phyloP scores from a whole-genome alignment of 306 rosid species.

The Boehmeria nivea region DNA sequence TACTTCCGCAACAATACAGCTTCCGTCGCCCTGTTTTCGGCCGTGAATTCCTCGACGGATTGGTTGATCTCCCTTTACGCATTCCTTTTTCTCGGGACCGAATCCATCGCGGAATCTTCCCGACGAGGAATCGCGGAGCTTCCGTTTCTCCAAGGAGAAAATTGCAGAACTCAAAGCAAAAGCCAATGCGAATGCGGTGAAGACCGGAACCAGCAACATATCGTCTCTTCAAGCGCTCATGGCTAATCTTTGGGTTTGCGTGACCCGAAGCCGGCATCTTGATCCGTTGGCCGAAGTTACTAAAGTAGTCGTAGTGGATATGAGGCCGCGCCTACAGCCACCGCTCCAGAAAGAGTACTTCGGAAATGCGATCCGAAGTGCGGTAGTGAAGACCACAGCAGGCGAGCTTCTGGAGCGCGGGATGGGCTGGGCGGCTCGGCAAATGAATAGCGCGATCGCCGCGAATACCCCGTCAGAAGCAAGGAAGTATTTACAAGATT shows the following conservation, averaged over 20 bases:
- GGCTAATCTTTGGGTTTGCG: slow-evolving; percentile 22
- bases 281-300: not conserved
- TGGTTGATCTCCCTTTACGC: not conserved
- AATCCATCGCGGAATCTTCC: not conserved
- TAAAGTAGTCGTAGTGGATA: not conserved
- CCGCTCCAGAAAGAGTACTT: slow-evolving; percentile 2
- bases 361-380: slow-evolving; percentile 6
- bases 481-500: too few species aligned
- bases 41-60: slow-evolving; percentile 5
- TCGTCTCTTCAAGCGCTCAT: slow-evolving; percentile 38
- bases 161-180: slow-evolving; percentile 28
- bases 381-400: slow-evolving; percentile 7
- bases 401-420: slow-evolving; percentile 17
- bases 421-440: not conserved
- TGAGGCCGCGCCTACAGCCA: not conserved
- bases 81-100: not conserved
- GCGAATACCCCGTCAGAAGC: not conserved
- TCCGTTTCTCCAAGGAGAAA: slow-evolving; percentile 28
- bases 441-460: not conserved
- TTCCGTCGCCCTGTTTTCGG: not conserved
- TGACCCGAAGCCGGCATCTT: slow-evolving; percentile 1
- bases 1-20: not conserved
- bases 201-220: not conserved
- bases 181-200: slow-evolving; percentile 15
- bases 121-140: slow-evolving; percentile 11